A percentile compares a stretch with the other conserved stretches of the same genome.
These are phyloP conservation scores for Penicillium sp. DNA, from an alignment of 2,329 filamentous ascomycete genomes.

Conservation along the genomic window DNA sequence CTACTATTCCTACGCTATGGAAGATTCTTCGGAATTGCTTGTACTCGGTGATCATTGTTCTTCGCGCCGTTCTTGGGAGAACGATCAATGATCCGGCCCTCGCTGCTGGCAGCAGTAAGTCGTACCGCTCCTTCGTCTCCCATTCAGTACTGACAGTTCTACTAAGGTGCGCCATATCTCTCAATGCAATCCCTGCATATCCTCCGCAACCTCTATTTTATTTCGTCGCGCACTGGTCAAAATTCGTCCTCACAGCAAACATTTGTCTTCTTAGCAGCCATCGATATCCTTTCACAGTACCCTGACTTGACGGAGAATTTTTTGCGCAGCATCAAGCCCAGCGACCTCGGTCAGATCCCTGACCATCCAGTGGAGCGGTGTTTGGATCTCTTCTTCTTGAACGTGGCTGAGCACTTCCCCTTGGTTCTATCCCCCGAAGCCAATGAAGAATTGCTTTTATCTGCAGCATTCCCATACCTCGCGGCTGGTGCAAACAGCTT, in stretches of 20 bases:
- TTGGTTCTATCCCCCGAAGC: conserved; percentile 63
- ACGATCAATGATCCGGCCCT: conserved; percentile 57
- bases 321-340: conserved; percentile 61
- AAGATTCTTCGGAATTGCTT: conserved; percentile 70
- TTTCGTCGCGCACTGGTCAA: conserved; percentile 71
- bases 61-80: conserved; percentile 72
- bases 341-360: conserved; percentile 56
- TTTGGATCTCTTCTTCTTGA: conserved; percentile 85
- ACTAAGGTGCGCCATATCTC: conserved; percentile 59
- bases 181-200: conserved; percentile 70
- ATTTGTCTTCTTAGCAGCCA: conserved; percentile 77
- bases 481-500: conserved; percentile 56
- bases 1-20: conserved; percentile 71
- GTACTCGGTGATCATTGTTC: conserved; percentile 70
- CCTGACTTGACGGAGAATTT: conserved; percentile 65
- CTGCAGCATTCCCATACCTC: conserved; percentile 73
- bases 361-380: conserved; percentile 66
- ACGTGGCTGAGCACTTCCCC: conserved; percentile 79
- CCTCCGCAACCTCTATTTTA: conserved; percentile 76
- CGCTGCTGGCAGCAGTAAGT: conserved; percentile 52
- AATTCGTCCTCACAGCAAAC: conserved; percentile 77
- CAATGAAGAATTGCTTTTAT: conserved; percentile 71
- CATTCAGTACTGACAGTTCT: conserved; percentile 6
- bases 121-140: background rate
- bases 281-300: conserved; percentile 77